phyloP scores from a whole-genome alignment of 192 early-diverging fungal species.

The Coemansia sp. region DNA sequence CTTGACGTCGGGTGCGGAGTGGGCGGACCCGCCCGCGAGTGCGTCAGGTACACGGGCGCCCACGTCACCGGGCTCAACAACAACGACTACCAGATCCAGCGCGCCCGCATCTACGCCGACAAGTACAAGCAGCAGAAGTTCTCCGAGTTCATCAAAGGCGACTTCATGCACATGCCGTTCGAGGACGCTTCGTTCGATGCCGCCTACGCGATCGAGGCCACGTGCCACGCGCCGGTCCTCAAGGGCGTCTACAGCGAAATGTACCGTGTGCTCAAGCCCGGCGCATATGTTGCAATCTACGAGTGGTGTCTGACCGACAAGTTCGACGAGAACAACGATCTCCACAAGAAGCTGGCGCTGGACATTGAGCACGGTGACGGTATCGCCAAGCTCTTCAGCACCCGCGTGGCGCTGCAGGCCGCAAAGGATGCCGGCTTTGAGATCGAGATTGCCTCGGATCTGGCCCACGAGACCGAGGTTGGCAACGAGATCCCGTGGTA shows the following conservation, averaged over 20 bases:
- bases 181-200: constrained; percentile 79
- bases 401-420: constrained; percentile 71
- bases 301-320: constrained; percentile 94
- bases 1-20: constrained; percentile 97
- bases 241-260: constrained; percentile 87
- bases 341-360: constrained; percentile 73
- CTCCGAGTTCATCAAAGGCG: constrained; percentile 75
- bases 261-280: constrained; percentile 92
- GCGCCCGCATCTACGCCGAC: constrained; percentile 72
- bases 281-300: constrained; percentile 87
- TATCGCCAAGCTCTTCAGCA: constrained; percentile 82
- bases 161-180: constrained; percentile 91
- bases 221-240: constrained; percentile 82
- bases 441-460: constrained; percentile 65
- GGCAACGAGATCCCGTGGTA: constrained; percentile 83
- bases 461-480: constrained; percentile 58
- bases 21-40: constrained; percentile 93
- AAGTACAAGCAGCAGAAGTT: constrained; percentile 63
- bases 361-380: constrained; percentile 92
- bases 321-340: constrained; percentile 74
- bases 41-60: constrained; percentile 85
- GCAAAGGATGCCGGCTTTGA: constrained; percentile 87
- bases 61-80: constrained; percentile 94
- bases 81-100: constrained; percentile 90
- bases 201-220: constrained; percentile 96